Evolutionary conservation across 116 monocot species (phyloP).

Genomic region (Zostera marina): DNA sequence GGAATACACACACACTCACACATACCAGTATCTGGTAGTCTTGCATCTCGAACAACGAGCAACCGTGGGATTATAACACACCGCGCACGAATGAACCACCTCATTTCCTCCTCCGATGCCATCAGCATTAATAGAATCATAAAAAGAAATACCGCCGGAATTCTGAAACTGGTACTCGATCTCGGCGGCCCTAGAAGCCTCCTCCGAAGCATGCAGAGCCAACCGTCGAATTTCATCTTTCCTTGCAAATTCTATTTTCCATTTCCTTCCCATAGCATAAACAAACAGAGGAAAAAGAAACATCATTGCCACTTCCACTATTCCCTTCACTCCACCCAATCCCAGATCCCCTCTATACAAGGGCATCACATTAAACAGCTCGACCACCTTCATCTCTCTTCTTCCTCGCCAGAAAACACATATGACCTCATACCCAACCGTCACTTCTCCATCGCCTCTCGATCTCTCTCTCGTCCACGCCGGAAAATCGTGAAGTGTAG

Average conservation of each 20-base stretch:
- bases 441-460: too few relatives aligned
- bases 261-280: conserved; percentile 25
- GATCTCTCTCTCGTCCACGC: too few relatives aligned
- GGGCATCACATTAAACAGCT: conserved; percentile 14
- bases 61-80: conserved; percentile 46
- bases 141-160: neutral
- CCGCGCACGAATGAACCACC: conserved; percentile 22
- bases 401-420: conserved; percentile 3
- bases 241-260: conserved; percentile 36
- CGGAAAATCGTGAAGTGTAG: too few relatives aligned
- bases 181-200: conserved; percentile 58
- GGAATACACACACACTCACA: neutral
- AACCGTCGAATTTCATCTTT: conserved; percentile 54
- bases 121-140: neutral
- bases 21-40: conserved; percentile 76
- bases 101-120: neutral
- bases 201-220: conserved; percentile 41
- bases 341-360: conserved; percentile 8
- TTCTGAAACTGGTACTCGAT: conserved; percentile 15
- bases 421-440: neutral
- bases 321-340: neutral
- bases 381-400: neutral
- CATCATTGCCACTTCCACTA: conserved; percentile 3
- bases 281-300: conserved; percentile 5
- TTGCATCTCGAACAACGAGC: conserved; percentile 67